Evolutionary conservation across 2,329 filamentous ascomycete genomes (phyloP), one percentile per base, ranked within the genome.

Genomic region (Botryotinia convoluta): DNA sequence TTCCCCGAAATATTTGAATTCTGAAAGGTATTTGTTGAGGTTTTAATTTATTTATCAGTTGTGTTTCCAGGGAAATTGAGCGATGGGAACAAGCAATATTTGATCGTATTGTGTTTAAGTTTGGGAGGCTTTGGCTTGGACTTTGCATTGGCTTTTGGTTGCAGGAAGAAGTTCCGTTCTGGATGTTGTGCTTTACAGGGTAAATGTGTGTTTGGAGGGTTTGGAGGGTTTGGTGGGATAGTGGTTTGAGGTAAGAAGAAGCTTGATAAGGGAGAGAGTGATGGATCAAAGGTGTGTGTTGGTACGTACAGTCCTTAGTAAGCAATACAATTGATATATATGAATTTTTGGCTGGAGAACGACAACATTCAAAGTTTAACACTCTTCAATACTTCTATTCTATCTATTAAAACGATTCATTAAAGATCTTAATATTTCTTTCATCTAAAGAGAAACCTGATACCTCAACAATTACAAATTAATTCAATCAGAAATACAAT

Each of bases 41-140:
- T 14, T n/a, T 14, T n/a, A 51, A 14, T n/a, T 51, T 3, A 29
- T 8, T 29, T 57, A 54, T 54, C n/a, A 32, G 16, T 57, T 57
- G 10, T 48, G 45, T 10, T 26, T 12, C 10, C 29, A 9, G 20
- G 20, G 29, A 48, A 65, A 65, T 32, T 48, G 62, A 65, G 62
- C n/a, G 62, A 65, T 35, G n/a, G 42, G 12, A 65, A 26, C 42
- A 26, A 45, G n/a, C 42, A 65, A 63, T 44, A 63, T 63, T 63
- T 29, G 39, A 63, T 44, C 26, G 61, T 29, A n/a, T 44, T 63
- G 61, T 63, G 61, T 12, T 42, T 20, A 1, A 63, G 16, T 63
- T 62, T 63, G 42, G 8, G 26, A 63, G 60, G 22, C 37, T 63
- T n/a, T 63, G 26, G 22, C n/a, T 29, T 63, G 37, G 60, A 20